Base-by-base conservation (phyloP, 345 rosid genomes). In the Salix arbutifolia region DNA sequence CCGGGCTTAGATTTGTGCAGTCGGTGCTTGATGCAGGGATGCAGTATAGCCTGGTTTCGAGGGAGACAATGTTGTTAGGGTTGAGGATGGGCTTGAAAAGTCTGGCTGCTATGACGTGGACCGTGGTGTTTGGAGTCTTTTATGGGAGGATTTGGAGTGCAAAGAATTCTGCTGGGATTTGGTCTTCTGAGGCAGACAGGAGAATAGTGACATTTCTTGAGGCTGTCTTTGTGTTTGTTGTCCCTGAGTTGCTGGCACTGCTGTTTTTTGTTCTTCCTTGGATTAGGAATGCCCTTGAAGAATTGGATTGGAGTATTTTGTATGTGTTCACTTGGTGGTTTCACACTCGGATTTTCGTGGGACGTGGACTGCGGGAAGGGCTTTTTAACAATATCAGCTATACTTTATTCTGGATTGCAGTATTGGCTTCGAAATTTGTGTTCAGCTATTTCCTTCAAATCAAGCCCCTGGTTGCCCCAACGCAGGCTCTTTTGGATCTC, bases 311-410 rank as follows among this genome's bases (percentile, higher is more conserved):
- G 90, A 78, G 81, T 56, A 21, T 87, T 66, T 79, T 92, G 60
- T 91, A 89, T 68, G 65, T 90, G 62, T 75, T 89, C 44, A 91
- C 95, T 7, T 94, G 98, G 97, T 94, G 98, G 98, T 94, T 94
- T 81, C 89, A 92, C 75, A 85, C 88, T 23, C 80, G 91, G 77
- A 85, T 82, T 71, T 92, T 94, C 33, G 97, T 94, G 26, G 97
- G 97, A 31, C 94, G 98, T 72, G 98, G 97, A 28, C 73, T 94
- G 78, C 87, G 98, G 84, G 98, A 94, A 86, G 97, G 97, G 40
- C 88, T 92, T 67, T 33, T 92, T 77, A 83, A 90, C 79, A 94
- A 92, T 80, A 48, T 92, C 64, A 91, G 83, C 80, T 94, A 94
- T 67, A 82, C 92, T 4, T n/a, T 90, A 72, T 94, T 94, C 72